Base-by-base conservation (phyloP, 805 yeast genomes). In the Monosporozyma aerobia region DNA sequence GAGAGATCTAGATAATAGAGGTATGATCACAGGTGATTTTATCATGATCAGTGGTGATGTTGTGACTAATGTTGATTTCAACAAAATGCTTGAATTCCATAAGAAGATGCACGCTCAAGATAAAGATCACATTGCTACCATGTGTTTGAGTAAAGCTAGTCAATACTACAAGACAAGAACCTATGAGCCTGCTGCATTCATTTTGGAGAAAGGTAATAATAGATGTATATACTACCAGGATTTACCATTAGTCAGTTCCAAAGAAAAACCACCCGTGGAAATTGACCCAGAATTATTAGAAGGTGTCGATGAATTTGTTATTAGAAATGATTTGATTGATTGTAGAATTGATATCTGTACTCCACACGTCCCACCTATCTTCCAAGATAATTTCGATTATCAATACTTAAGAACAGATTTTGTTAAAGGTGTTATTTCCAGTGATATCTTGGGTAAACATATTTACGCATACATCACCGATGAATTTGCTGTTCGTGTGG, bases 311-410 rank as follows among this genome's bases (percentile, higher is more conserved):
- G 95, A 87, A 56, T 82, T 94, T 59, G 78, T 79, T 9, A 75
- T 94, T 53, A 80, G 97, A 64, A 94, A 94, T 68, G 98, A 94
- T 69, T 78, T 94, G 57, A 90, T 94, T 54, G 99, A 94, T 72
- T 94, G 99, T 68, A 94, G 87, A 66, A 90, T 94, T 52, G 99
- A 94, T 70, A 89, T 94, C 55, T 94, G 99, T 69, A 78, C 97
- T 6, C 89, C 95, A 2, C 89, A 84, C 58, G 97, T 94, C 10
- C 97, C 97, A 1, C 94, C 95, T 14, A 84, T 92, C 55, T 94
- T 92, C 72, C 95, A 89, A 62, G 99, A 94, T 63, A 92, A 94
- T 68, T 94, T 94, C 62, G 99, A 94, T 71, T 94, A 90, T 68
- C 97, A 92, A 68, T 74, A 80, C 50, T 73, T 92, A 56, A 79